Evolutionary conservation across 805 yeast species (phyloP), one percentile per base, ranked within the genome.

Genomic region (Candida endomychidarum): DNA sequence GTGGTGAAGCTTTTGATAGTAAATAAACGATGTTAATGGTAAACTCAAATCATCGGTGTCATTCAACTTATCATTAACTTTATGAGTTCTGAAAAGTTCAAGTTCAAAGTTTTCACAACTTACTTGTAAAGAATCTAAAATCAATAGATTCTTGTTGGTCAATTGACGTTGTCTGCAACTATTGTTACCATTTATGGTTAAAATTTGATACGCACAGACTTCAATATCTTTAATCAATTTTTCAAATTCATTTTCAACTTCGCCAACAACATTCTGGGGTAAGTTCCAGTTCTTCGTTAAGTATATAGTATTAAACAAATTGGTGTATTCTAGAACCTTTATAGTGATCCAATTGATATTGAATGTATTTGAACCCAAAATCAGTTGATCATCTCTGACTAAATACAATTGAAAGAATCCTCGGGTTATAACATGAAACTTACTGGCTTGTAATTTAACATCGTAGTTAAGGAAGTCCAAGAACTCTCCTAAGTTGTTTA

Each of bases 111-210:
- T 60, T 52, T 87, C 95, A 38, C 84, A 72, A 28, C 74, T 73
- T 8, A 85, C 93, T 53, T 91, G 97, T 22, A 86, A 63, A 2
- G 88, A 73, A 59, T 91, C 97, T 84, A 91, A 86, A 48, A 33
- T 74, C 52, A 40, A 80, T 53, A 52, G 74, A 66, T 53, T 81
- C 67, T 47, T 81, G 65, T 52, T 83, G 63, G 46, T 52, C 33
- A 83, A 77, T 56, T 87, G 96, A 47, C 96, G 77, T 53, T 87
- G 89, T 41, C 96, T 73, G 36, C 95, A 79, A 24, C 88, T 80
- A 52, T 91, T 91, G 57, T 81, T 58, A 7, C 61, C 69, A 28
- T 42, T 49, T 1, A 52, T 46, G 2, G 60, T 56, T 22, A 68
- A 34, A 24, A 54, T 51, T 31, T 63, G 67, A 42, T 64, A 65